Percentiles rank a stretch among this genome's conserved stretches.
These are phyloP conservation scores for Arthrobotrys pseudoclavata DNA, from an alignment of 2,329 filamentous ascomycete genomes.

Conservation along the genomic window DNA sequence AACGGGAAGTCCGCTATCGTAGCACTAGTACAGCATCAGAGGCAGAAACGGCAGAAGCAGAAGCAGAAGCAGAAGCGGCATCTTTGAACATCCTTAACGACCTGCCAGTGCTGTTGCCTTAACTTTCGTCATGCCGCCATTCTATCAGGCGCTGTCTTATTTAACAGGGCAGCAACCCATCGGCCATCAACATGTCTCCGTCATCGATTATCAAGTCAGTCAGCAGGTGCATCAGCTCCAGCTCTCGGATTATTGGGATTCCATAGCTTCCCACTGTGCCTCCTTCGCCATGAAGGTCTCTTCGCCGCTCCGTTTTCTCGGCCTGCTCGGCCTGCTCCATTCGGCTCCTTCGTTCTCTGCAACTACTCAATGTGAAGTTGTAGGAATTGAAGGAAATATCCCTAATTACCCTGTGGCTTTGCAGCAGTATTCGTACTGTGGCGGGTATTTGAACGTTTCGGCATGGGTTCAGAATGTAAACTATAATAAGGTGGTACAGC, in stretches of 20 bases:
- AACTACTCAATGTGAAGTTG: slow-evolving; percentile 30
- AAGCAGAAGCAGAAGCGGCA: neutral
- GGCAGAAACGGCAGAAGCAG: slow-evolving; percentile 3
- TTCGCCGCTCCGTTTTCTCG: slow-evolving; percentile 45
- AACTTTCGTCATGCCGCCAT: slow-evolving; percentile 38
- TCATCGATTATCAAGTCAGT: slow-evolving; percentile 22
- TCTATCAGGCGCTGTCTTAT: slow-evolving; percentile 46
- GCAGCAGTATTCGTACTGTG: slow-evolving; percentile 56
- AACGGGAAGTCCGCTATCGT: slow-evolving; percentile 26
- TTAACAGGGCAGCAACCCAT: slow-evolving; percentile 48
- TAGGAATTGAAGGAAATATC: slow-evolving; percentile 36
- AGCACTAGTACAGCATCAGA: slow-evolving; percentile 3
- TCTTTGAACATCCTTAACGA: neutral
- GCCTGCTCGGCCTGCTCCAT: slow-evolving; percentile 38
- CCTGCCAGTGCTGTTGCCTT: slow-evolving; percentile 21
- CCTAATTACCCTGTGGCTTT: slow-evolving; percentile 55
- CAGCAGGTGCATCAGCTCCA: slow-evolving; percentile 14
- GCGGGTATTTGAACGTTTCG: slow-evolving; percentile 52
- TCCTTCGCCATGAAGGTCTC: slow-evolving; percentile 52
- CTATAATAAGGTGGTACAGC: slow-evolving; percentile 54
- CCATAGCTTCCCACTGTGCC: slow-evolving; percentile 41
- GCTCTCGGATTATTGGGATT: slow-evolving; percentile 50
- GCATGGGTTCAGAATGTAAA: slow-evolving; percentile 54
- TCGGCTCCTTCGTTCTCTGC: slow-evolving; percentile 35
- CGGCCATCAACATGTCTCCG: slow-evolving; percentile 36